phyloP scores from a whole-genome alignment of 352 stramenopile species.

The Phytophthora podocarpi region DNA sequence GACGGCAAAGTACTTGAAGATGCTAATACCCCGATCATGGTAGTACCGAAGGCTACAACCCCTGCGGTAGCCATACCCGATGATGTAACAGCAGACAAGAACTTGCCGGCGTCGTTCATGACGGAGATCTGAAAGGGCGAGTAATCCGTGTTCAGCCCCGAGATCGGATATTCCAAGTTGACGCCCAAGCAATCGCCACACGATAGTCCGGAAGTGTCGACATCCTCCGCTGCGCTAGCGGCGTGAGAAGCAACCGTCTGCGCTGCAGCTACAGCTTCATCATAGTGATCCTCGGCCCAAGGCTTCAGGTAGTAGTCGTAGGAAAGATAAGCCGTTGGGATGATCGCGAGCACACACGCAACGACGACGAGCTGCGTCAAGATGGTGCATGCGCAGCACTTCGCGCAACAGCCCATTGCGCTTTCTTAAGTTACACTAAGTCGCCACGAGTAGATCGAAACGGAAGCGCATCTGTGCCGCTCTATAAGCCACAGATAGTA shows the following conservation, averaged over 20 bases:
- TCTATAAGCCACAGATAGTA: neutral
- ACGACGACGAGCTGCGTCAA: constrained; percentile 35
- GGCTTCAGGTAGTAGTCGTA: constrained; percentile 54
- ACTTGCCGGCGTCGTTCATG: constrained; percentile 48
- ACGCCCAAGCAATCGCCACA: constrained; percentile 51
- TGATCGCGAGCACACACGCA: constrained; percentile 38
- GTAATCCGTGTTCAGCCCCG: constrained; percentile 30
- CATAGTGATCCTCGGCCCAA: constrained; percentile 50
- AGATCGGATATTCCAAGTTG: constrained; percentile 52
- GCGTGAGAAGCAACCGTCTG: constrained; percentile 13
- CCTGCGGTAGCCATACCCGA: constrained; percentile 40
- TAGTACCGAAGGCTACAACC: constrained; percentile 23
- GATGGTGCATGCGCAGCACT: constrained; percentile 31
- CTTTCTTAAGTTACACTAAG: too few relatives aligned
- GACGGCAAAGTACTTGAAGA: constrained; percentile 14
- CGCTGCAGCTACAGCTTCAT: constrained; percentile 20
- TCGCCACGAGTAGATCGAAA: too few relatives aligned
- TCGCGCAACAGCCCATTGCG: constrained; percentile 19
- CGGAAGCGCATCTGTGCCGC: too few relatives aligned
- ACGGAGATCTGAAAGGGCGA: constrained; percentile 42
- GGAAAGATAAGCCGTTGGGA: constrained; percentile 41
- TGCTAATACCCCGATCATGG: constrained; percentile 6
- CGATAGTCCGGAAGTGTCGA: constrained; percentile 23
- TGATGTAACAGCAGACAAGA: constrained; percentile 33
- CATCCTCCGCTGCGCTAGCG: constrained; percentile 12